Percentiles rank a stretch among this genome's conserved stretches.
Conservation (phyloP, 78 protist genomes). For the Parvularia atlantis region DNA sequence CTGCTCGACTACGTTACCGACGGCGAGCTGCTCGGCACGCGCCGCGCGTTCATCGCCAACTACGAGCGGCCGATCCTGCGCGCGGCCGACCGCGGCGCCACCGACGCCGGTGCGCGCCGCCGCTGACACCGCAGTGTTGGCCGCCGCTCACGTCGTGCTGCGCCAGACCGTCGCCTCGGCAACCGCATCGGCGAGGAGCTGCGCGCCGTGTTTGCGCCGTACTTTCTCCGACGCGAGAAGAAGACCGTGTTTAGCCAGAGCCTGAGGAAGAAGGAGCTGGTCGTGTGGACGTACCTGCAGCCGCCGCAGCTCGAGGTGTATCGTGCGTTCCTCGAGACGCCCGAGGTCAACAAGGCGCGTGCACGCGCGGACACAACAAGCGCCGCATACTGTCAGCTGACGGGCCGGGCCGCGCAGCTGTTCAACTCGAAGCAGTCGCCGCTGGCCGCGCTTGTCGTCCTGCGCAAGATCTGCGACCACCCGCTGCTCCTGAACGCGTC, state of each 20-base stretch:
- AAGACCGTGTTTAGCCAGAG: slow-evolving; percentile 3
- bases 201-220: slow-evolving; percentile 34
- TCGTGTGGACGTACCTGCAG: slow-evolving; percentile 52
- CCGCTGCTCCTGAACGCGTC: slow-evolving; percentile 7
- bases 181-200: slow-evolving; percentile 40
- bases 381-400: not conserved
- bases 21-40: slow-evolving; percentile 43
- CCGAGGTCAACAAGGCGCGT: not conserved
- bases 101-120: no score
- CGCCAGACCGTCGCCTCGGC: no score
- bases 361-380: no score
- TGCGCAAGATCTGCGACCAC: slow-evolving; percentile 43
- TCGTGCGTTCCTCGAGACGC: slow-evolving; percentile 26
- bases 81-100: not conserved
- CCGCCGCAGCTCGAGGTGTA: slow-evolving; percentile 42
- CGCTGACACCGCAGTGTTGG: no score
- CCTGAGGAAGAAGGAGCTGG: slow-evolving; percentile 44
- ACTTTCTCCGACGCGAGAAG: slow-evolving; percentile 68
- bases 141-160: no score
- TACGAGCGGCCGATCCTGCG: slow-evolving; percentile 31
- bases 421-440: slow-evolving; percentile 36
- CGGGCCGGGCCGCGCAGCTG: no score
- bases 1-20: slow-evolving; percentile 44
- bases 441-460: slow-evolving; percentile 47
- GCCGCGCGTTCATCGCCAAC: not conserved